phyloP scores from a whole-genome alignment of 768 basidiomycete species.

The Serpula lacrymans region DNA sequence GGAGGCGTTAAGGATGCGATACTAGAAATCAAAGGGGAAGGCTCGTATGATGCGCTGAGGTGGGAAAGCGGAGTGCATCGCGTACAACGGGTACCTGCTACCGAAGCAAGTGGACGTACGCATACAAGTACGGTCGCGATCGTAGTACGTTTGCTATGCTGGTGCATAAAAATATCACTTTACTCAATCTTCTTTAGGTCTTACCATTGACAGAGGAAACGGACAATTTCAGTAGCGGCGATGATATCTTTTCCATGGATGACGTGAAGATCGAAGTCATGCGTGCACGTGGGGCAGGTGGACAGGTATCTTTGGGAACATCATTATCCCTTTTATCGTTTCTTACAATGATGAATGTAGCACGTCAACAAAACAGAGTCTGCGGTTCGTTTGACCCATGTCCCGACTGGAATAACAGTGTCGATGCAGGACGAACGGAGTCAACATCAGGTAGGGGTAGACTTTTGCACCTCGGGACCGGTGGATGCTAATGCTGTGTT shows the following conservation, averaged over 20 bases:
- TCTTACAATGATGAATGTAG: constrained; percentile 36
- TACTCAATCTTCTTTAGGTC: no score
- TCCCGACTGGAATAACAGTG: constrained; percentile 90
- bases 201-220: constrained; percentile 74
- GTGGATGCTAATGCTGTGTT: no score
- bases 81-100: constrained; percentile 90
- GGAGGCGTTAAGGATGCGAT: constrained; percentile 79
- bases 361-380: constrained; percentile 99
- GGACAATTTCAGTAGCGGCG: constrained; percentile 37
- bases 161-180: background rate
- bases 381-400: constrained; percentile 89
- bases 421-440: constrained; percentile 98
- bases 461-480: background rate
- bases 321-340: background rate
- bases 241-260: constrained; percentile 76
- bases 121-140: constrained; percentile 92
- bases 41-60: constrained; percentile 73
- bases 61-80: constrained; percentile 97
- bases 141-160: constrained; percentile 51
- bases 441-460: constrained; percentile 75
- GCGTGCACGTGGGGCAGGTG: constrained; percentile 95
- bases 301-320: constrained; percentile 57
- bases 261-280: constrained; percentile 93
- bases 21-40: constrained; percentile 73
- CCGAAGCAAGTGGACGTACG: constrained; percentile 81